These are phyloP conservation scores for Asterionellopsis glacialis DNA, from an alignment of 108 stramenopile species.

Conservation along the genomic window DNA sequence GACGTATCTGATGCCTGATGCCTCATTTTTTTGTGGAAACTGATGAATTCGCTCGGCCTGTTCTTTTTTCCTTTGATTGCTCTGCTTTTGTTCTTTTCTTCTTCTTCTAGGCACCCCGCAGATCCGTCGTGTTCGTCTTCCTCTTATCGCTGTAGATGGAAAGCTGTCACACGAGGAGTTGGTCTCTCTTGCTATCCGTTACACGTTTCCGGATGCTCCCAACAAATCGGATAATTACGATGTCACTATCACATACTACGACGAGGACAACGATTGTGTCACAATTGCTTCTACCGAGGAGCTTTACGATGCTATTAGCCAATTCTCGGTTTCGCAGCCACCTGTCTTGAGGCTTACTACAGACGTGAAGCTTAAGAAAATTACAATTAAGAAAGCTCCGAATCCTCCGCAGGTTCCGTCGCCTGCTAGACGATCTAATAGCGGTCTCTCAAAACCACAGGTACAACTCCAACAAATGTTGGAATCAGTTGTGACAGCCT, in stretches of 20 bases:
- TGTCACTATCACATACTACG: conserved; percentile 55
- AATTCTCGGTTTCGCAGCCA: conserved; percentile 26
- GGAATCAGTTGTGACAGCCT: conserved; percentile 18
- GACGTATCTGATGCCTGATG: conserved; percentile 1
- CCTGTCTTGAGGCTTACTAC: conserved; percentile 45
- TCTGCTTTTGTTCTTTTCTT: conserved; percentile 3
- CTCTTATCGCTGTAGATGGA: conserved; percentile 34
- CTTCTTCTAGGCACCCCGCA: conserved; percentile 24
- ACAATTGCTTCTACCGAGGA: conserved; percentile 64
- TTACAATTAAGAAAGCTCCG: conserved; percentile 3
- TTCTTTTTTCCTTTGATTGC: background rate
- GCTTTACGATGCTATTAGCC: conserved; percentile 61
- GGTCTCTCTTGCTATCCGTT: conserved; percentile 30
- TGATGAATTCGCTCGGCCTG: background rate
- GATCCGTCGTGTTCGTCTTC: conserved; percentile 56
- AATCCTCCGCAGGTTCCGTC: conserved; percentile 1
- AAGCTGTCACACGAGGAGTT: conserved; percentile 48
- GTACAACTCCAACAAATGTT: conserved; percentile 13
- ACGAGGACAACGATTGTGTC: conserved; percentile 67
- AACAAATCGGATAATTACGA: conserved; percentile 5
- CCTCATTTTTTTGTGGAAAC: background rate
- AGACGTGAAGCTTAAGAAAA: conserved; percentile 31
- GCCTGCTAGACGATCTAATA: conserved; percentile 2
- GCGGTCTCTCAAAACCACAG: background rate
- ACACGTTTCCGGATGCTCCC: conserved; percentile 22